phyloP scores from a whole-genome alignment of 306 rosid species.

The Cucurbita ficifolia region DNA sequence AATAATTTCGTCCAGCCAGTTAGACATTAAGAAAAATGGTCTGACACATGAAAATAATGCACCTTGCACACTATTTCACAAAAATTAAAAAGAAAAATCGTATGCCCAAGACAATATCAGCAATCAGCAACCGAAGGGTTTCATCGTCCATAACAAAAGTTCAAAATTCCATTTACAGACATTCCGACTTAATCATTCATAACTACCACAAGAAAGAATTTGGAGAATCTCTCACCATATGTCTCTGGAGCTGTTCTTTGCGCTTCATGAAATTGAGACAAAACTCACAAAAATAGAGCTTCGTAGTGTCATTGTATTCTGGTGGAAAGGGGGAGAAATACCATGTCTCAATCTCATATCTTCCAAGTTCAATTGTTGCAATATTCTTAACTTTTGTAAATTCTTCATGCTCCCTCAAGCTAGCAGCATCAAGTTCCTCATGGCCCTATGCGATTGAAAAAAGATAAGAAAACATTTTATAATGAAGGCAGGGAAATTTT shows the following conservation, averaged over 20 bases:
- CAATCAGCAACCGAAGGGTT: background rate
- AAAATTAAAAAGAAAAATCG: background rate
- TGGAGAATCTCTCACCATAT: conserved; percentile 72
- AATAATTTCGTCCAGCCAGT: background rate
- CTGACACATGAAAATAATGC: background rate
- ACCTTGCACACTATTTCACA: background rate
- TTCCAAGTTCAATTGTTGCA: conserved; percentile 95
- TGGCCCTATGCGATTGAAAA: conserved; percentile 48
- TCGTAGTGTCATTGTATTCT: conserved; percentile 84
- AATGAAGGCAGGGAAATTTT: background rate
- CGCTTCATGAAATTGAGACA: conserved; percentile 99
- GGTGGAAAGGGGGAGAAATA: conserved; percentile 97
- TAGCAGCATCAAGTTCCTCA: conserved; percentile 99
- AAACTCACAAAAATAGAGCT: conserved; percentile 90
- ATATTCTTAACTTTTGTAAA: conserved; percentile 96
- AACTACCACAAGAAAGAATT: conserved; percentile 2
- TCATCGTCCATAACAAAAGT: background rate
- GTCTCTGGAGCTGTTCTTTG: conserved; percentile 99
- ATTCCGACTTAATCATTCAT: background rate
- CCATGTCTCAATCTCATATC: conserved; percentile 99
- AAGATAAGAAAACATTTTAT: background rate
- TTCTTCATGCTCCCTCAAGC: conserved; percentile 97
- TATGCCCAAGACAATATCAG: background rate
- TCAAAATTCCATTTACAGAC: background rate
- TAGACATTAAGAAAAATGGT: background rate